Percentiles rank a stretch among this genome's conserved stretches.
phyloP scores from a whole-genome alignment of 331 rosid genomes.

The Prunus yedoensis region DNA sequence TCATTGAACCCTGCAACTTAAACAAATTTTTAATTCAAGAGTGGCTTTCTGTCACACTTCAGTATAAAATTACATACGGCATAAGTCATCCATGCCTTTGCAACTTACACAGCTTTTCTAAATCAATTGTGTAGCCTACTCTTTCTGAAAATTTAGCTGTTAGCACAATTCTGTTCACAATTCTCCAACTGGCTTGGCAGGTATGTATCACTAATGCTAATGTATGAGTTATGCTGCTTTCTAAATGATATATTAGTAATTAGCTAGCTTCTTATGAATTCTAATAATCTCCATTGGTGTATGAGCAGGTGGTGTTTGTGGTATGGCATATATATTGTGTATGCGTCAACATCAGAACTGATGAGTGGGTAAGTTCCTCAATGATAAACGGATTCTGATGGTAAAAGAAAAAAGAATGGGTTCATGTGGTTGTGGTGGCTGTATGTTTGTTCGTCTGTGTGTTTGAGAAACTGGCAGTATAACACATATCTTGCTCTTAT shows the following conservation, averaged over 20 bases:
- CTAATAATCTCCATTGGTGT: not conserved
- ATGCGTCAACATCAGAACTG: conserved; percentile 47
- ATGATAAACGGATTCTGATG: not conserved
- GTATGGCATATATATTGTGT: conserved; percentile 48
- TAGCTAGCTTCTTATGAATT: not conserved
- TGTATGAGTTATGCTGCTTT: not conserved
- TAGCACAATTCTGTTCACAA: conserved; percentile 40
- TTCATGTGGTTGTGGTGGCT: not conserved
- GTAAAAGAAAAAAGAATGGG: not conserved
- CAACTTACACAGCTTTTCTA: not conserved
- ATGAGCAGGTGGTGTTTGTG: conserved; percentile 34
- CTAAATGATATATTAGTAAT: not conserved
- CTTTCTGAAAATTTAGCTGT: conserved; percentile 34
- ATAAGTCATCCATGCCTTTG: not conserved
- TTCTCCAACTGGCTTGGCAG: conserved; percentile 48
- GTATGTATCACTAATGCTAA: conserved; percentile 19
- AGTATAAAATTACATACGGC: not conserved
- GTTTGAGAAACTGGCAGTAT: not conserved
- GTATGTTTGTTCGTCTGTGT: not conserved
- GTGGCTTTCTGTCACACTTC: not conserved
- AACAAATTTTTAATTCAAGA: not conserved
- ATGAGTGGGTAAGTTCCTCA: conserved; percentile 52
- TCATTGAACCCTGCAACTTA: not conserved
- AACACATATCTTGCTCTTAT: not conserved
- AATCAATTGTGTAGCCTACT: conserved; percentile 26